These are phyloP conservation scores for Fragaria nilgerrensis DNA, from an alignment of 306 rosid species.

Conservation along the genomic window DNA sequence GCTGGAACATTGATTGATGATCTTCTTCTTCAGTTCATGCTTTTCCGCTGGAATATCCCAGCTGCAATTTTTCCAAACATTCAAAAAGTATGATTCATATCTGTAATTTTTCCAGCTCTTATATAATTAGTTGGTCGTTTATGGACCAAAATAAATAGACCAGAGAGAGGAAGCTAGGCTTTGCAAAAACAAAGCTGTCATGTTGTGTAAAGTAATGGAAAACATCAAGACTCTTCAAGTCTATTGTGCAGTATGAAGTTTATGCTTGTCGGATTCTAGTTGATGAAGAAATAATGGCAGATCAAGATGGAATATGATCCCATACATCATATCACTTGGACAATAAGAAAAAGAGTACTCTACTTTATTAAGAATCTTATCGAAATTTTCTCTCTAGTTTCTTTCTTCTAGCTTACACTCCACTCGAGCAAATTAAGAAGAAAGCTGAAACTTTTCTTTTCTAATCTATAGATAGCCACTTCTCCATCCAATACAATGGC, in stretches of 20 bases:
- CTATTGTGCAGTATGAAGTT: not conserved
- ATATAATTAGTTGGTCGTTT: not conserved
- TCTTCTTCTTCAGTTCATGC: not conserved
- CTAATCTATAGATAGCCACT: not conserved
- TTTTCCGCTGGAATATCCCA: not conserved
- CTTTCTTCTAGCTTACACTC: not conserved
- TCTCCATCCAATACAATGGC: slow-evolving; percentile 2
- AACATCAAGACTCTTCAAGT: slow-evolving; percentile 3
- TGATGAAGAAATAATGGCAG: not conserved
- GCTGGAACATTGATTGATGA: not conserved
- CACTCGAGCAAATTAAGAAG: not conserved
- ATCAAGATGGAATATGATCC: slow-evolving; percentile 2
- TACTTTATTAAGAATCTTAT: slow-evolving; percentile 2
- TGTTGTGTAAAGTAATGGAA: not conserved
- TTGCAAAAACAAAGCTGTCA: not conserved
- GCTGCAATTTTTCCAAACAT: not conserved
- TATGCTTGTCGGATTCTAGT: slow-evolving; percentile 1
- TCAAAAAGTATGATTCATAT: not conserved
- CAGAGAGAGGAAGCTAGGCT: not conserved
- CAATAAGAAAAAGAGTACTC: slow-evolving; percentile 2
- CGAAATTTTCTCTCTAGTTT: not conserved
- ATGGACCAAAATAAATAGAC: not conserved
- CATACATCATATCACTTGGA: slow-evolving; percentile 7
- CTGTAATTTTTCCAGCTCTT: not conserved
- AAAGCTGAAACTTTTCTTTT: slow-evolving; percentile 2